Evolutionary conservation across 768 basidiomycete species (phyloP), one percentile per base, ranked within the genome.

Genomic region (Gautieria morchelliformis): DNA sequence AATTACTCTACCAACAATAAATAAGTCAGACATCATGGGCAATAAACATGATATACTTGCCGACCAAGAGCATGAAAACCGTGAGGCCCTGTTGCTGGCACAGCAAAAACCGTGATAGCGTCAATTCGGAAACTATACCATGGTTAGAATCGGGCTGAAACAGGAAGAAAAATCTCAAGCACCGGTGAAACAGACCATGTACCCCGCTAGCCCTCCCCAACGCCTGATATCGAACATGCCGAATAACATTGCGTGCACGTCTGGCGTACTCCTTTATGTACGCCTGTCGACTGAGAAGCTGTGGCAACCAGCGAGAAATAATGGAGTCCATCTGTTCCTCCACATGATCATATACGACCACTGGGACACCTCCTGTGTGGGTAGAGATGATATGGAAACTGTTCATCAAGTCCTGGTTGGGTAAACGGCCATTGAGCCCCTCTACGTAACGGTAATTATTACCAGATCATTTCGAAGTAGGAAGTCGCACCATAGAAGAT

Each of bases 371-470:
- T 3, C 80, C 86, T 2, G 85, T 84, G 62, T 79, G 82, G 32
- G 78, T 79, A 8, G 91, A 78, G 49, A 96, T 87, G 39, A 81
- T 67, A 20, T 80, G 74, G 48, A 91, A 78, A 0, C 91, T 87
- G 67, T 96, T 97, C 58, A 96, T 71, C 2, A 96, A 75, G 69
- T 99, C 96, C 70, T 97, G 93, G 65, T 99, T 99, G 4, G 96
- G 93, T 45, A 98, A 75, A 20, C 93, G 85, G 20, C 93, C 96
- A 66, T 98, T 97, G 3, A 92, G 75, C 12, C 95, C 96, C 77
- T 98, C 95, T 98, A 68, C 14, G 17, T 15, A 19, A 15, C 12
- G 42, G 11, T 53, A n/a, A 59, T 53, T 15, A 55, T 9, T 47
- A 53, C 42, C 32, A 37, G 39, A 35, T 32, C 42, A 50, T 30